Percentiles rank a stretch among this genome's conserved stretches.
Evolutionary conservation across 2,329 filamentous ascomycete species (phyloP).

Genomic region (Hansfordia pulvinata): DNA sequence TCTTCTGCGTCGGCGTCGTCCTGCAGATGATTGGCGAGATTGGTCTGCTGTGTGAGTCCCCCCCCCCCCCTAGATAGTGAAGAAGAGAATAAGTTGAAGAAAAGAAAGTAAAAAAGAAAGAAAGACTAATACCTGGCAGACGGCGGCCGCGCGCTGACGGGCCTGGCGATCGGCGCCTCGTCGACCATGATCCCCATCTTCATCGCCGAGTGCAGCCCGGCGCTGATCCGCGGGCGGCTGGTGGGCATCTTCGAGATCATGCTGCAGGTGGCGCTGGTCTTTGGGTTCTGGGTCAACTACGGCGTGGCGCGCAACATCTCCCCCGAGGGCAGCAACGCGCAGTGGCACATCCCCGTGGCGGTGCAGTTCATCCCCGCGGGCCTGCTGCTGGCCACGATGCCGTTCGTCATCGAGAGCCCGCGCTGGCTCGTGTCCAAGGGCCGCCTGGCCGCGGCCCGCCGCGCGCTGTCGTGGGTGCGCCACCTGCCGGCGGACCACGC

Average conservation of each 20-base stretch:
- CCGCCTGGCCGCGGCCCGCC: slow-evolving; percentile 32
- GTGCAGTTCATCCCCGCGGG: slow-evolving; percentile 41
- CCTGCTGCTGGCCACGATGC: slow-evolving; percentile 30
- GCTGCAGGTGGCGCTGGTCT: slow-evolving; percentile 35
- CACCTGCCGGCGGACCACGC: slow-evolving; percentile 31
- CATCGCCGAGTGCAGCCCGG: slow-evolving; percentile 30
- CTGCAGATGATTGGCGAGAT: slow-evolving; percentile 42
- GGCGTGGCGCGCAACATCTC: slow-evolving; percentile 19
- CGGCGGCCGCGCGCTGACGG: slow-evolving; percentile 35
- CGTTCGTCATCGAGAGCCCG: slow-evolving; percentile 40
- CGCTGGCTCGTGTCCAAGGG: slow-evolving; percentile 45
- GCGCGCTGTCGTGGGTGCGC: slow-evolving; percentile 41
- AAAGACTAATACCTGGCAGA: no score
- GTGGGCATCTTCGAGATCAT: slow-evolving; percentile 40
- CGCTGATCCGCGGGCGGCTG: slow-evolving; percentile 37
- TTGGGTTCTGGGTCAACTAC: slow-evolving; percentile 36
- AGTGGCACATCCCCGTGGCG: slow-evolving; percentile 38
- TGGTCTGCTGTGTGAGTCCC: slow-evolving; percentile 35
- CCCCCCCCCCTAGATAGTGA: no score
- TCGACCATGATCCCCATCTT: slow-evolving; percentile 34
- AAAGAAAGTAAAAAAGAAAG: no score
- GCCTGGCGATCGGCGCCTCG: slow-evolving; percentile 22
- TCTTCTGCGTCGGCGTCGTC: slow-evolving; percentile 45
- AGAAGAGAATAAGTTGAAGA: no score
- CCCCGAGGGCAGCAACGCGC: slow-evolving; percentile 15